These are phyloP conservation scores for Sporothrix luriei DNA, from an alignment of 2,329 filamentous ascomycete species.

Conservation along the genomic window DNA sequence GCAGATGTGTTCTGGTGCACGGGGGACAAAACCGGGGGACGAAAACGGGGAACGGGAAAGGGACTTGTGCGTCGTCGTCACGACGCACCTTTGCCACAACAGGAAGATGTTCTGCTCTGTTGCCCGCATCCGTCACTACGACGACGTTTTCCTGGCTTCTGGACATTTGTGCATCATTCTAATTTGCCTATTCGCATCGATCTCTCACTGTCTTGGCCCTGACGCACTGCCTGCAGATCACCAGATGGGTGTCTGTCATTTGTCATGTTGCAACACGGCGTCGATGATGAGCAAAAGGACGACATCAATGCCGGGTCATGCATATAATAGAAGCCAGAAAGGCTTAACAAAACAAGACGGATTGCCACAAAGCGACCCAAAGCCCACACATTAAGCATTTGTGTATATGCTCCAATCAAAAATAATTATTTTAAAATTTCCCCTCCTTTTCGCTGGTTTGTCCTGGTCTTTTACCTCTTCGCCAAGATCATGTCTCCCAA, in stretches of 20 bases:
- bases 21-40: too few species aligned
- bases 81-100: not conserved
- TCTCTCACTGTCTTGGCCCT: too few species aligned
- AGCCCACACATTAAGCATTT: too few species aligned
- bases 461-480: not conserved
- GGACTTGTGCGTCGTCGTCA: too few species aligned
- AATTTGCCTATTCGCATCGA: not conserved
- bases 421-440: too few species aligned
- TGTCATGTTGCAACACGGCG: not conserved
- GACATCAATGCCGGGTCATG: not conserved
- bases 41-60: constrained; percentile 2
- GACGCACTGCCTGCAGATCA: constrained; percentile 4
- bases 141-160: not conserved
- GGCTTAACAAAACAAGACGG: too few species aligned
- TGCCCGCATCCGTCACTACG: not conserved
- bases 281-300: not conserved
- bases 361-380: too few species aligned
- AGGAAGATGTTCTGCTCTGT: not conserved
- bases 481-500: not conserved
- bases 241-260: not conserved
- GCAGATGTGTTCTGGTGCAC: not conserved
- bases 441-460: too few species aligned
- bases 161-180: not conserved
- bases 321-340: too few species aligned
- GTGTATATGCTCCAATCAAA: too few species aligned